Percentiles rank a stretch among this genome's conserved stretches.
phyloP scores from a whole-genome alignment of 306 rosid genomes.

The Albizia julibrissin region DNA sequence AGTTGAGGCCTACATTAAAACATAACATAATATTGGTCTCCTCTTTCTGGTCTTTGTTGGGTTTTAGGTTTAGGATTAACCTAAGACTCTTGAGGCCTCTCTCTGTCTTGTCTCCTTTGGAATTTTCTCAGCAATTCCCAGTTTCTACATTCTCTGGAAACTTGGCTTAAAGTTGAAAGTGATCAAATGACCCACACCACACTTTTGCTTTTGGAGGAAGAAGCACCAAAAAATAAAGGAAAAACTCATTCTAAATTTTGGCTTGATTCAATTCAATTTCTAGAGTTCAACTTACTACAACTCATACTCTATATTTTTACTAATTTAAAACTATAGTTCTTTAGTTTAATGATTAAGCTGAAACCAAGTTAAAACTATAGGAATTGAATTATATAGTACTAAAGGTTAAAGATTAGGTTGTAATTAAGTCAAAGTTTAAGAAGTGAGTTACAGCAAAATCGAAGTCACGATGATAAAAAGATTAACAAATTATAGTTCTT shows the following conservation, averaged over 20 bases:
- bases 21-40: not conserved
- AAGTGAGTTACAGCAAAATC: no score
- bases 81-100: not conserved
- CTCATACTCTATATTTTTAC: no score
- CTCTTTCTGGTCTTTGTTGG: not conserved
- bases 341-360: no score
- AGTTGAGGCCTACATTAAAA: not conserved
- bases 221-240: not conserved
- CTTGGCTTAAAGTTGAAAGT: not conserved
- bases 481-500: no score
- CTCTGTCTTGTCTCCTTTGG: not conserved
- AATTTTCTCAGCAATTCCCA: not conserved
- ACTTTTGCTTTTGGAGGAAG: not conserved
- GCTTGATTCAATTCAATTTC: rapidly evolving
- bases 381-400: no score
- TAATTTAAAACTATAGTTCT: no score
- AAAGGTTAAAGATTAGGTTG: no score
- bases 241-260: not conserved
- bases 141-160: not conserved
- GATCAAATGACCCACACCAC: not conserved
- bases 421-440: no score
- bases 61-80: not conserved
- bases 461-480: no score
- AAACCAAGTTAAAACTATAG: no score
- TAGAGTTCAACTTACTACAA: no score